Conservation (phyloP, 1,284 basidiomycete species). For the Cryptococcus sp. region DNA sequence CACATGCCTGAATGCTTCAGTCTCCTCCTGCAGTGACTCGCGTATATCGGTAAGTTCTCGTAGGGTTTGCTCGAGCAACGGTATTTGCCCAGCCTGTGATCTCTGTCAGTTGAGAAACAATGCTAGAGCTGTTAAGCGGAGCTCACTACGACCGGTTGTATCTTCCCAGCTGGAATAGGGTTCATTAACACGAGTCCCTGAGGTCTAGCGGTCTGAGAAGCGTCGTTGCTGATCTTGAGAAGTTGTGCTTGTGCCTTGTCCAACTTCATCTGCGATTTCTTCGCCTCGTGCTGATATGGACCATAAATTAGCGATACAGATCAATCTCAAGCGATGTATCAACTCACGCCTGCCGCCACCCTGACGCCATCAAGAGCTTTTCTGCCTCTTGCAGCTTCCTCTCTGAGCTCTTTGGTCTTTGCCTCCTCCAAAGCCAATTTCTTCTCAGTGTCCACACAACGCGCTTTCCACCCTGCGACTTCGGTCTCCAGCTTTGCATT, state of each 20-base stretch:
- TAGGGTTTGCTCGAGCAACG: conserved; percentile 68
- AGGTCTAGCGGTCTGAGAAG: conserved; percentile 17
- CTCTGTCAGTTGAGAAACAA: background rate
- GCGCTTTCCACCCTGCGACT: conserved; percentile 64
- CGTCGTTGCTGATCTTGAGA: conserved; percentile 66
- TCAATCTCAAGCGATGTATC: background rate
- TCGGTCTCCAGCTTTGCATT: conserved; percentile 56
- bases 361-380: conserved; percentile 49
- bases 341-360: conserved; percentile 48
- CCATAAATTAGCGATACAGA: background rate
- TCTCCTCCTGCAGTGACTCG: conserved; percentile 68
- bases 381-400: conserved; percentile 40
- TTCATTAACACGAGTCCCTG: conserved; percentile 46
- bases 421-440: conserved; percentile 59
- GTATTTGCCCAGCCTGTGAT: conserved; percentile 46
- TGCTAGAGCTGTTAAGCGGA: background rate
- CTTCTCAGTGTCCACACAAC: conserved; percentile 57
- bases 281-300: conserved; percentile 63
- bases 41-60: conserved; percentile 72
- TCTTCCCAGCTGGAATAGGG: conserved; percentile 37
- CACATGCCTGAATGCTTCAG: conserved; percentile 66
- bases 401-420: conserved; percentile 59
- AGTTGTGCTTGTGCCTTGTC: conserved; percentile 77
- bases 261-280: conserved; percentile 71
- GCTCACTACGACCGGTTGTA: conserved; percentile 34